A percentile compares a stretch with the other conserved stretches of the same genome.
These are phyloP conservation scores for Flaveria linearis DNA, from an alignment of 129 eudicot species.

Conservation along the genomic window DNA sequence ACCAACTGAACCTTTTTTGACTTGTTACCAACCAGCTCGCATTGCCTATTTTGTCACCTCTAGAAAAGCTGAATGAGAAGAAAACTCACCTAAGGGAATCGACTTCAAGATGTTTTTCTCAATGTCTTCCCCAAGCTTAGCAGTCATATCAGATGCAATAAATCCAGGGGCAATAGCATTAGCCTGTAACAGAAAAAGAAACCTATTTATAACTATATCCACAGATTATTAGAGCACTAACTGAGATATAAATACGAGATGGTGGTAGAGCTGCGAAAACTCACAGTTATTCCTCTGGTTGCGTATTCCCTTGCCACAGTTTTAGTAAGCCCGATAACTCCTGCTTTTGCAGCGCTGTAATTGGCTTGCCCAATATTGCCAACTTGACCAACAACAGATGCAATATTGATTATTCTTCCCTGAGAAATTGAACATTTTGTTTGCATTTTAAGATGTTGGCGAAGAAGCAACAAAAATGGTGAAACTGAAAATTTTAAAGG, in stretches of 20 bases:
- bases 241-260: background rate
- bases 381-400: conserved; percentile 92
- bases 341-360: conserved; percentile 98
- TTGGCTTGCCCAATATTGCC: conserved; percentile 98
- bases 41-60: background rate
- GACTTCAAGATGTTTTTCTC: conserved; percentile 78
- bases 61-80: background rate
- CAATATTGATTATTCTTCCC: conserved; percentile 96
- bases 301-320: conserved; percentile 94
- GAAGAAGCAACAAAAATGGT: background rate
- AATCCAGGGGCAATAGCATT: conserved; percentile 99
- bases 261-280: conserved; percentile 7
- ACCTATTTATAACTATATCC: conserved; percentile 2
- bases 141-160: conserved; percentile 98
- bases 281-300: conserved; percentile 84
- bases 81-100: conserved; percentile 78
- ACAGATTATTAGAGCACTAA: background rate
- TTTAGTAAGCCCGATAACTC: conserved; percentile 92
- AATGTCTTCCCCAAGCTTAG: conserved; percentile 80
- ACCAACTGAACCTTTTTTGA: background rate
- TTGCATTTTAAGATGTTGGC: conserved; percentile 2
- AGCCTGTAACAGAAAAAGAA: conserved; percentile 46
- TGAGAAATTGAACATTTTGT: conserved; percentile 30
- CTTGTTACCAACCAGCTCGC: background rate
- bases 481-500: conserved; percentile 3